Conservation (phyloP, 2,329 filamentous ascomycete genomes). For the Alternaria ethzedia region DNA sequence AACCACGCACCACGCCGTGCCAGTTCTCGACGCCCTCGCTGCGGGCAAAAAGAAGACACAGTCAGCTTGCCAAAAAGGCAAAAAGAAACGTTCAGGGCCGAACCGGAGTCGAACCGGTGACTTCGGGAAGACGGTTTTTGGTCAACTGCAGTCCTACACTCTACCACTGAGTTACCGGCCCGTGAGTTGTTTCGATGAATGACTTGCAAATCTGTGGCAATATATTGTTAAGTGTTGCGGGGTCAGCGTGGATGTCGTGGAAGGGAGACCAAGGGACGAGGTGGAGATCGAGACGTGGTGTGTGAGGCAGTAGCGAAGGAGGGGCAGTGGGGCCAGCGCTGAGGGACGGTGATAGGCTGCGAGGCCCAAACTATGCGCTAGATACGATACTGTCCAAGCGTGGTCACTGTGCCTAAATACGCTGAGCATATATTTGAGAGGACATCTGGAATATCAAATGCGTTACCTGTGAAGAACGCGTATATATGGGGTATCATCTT, state of each 20-base stretch:
- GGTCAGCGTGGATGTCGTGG: neutral
- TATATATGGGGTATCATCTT: neutral
- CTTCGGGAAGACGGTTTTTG: neutral
- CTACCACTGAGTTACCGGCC: slow-evolving; percentile 9
- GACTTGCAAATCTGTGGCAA: rapidly evolving
- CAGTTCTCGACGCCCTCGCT: neutral
- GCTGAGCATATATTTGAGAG: neutral
- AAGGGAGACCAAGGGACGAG: neutral
- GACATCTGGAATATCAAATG: neutral
- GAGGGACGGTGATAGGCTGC: neutral
- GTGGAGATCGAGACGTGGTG: neutral
- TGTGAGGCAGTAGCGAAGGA: neutral
- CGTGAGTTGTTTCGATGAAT: neutral
- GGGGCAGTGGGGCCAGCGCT: neutral
- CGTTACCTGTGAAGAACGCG: neutral
- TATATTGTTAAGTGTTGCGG: neutral
- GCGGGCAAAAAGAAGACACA: neutral
- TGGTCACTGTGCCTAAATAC: neutral
- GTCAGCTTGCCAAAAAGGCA: neutral
- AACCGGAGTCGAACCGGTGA: slow-evolving; percentile 6
- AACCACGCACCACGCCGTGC: neutral
- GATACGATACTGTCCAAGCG: neutral
- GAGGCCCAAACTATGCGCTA: neutral
- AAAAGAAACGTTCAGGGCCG: neutral
- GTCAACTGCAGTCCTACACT: slow-evolving; percentile 5